phyloP scores from a whole-genome alignment of 768 basidiomycete species.

The Cystobasidium ongulense region DNA sequence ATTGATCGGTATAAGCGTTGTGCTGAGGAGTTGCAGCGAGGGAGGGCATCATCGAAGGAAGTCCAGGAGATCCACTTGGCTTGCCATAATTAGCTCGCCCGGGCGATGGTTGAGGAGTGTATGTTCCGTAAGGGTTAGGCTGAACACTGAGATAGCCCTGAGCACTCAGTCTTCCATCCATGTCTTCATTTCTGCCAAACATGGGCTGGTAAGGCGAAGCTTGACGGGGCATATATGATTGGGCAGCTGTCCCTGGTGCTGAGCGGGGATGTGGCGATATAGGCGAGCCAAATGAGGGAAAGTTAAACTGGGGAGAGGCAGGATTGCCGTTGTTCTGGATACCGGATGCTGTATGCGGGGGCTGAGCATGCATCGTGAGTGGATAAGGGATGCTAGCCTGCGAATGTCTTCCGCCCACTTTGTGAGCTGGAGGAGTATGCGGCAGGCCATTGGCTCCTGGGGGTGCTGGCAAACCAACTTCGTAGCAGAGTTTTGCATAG shows the following conservation, averaged over 20 bases:
- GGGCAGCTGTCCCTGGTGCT: not conserved
- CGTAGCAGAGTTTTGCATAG: slow-evolving; percentile 27
- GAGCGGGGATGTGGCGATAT: slow-evolving; percentile 6
- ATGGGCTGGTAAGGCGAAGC: slow-evolving; percentile 10
- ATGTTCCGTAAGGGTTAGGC: not conserved
- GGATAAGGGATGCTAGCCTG: not conserved
- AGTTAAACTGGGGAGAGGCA: not conserved
- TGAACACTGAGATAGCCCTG: not conserved
- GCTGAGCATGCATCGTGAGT: not conserved
- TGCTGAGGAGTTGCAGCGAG: not conserved
- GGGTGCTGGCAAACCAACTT: slow-evolving; percentile 15
- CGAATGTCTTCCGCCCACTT: not conserved
- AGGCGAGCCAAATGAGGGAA: slow-evolving; percentile 25
- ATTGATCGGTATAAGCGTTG: slow-evolving; percentile 9
- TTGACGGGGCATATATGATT: not conserved
- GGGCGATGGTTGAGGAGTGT: not conserved
- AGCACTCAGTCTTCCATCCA: not conserved
- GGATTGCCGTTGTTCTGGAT: not conserved
- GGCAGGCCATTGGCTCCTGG: not conserved
- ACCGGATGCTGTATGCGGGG: not conserved
- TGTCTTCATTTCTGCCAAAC: not conserved
- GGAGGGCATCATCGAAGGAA: slow-evolving; percentile 22
- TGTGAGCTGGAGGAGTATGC: slow-evolving; percentile 7
- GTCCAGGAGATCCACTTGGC: not conserved
- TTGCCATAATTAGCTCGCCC: not conserved